Evolutionary conservation across 345 rosid species (phyloP).

Genomic region (Aegle marmelos): DNA sequence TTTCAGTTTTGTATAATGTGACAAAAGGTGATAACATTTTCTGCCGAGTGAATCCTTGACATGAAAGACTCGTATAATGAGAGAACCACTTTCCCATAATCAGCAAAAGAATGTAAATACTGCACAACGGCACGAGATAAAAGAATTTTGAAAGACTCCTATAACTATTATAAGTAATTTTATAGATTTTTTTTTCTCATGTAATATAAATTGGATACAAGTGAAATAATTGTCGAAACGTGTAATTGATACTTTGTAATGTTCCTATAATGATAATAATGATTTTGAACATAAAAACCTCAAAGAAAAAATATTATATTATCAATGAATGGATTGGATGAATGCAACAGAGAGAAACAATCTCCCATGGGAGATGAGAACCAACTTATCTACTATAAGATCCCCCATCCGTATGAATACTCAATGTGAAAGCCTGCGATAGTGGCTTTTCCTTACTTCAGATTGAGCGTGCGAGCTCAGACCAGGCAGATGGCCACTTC

Average conservation of each 20-base stretch:
- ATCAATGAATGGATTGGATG: not conserved
- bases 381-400: not conserved
- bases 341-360: not conserved
- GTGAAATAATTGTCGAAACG: not conserved
- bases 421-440: conserved; percentile 47
- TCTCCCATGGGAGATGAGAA: not conserved
- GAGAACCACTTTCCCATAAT: not conserved
- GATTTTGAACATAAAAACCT: not conserved
- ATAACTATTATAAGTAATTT: not conserved
- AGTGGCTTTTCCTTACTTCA: conserved; percentile 34
- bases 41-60: too few relatives aligned
- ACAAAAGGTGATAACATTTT: too few relatives aligned
- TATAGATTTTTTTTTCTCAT: not conserved
- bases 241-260: not conserved
- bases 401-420: not conserved
- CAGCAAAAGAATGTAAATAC: not conserved
- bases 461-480: conserved; percentile 27
- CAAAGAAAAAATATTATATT: not conserved
- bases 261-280: not conserved
- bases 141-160: not conserved
- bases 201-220: not conserved
- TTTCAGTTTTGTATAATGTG: too few relatives aligned
- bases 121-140: not conserved
- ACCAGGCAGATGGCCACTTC: conserved; percentile 59
- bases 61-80: not conserved